These are phyloP conservation scores for Ophiosphaerella herpotricha DNA, from an alignment of 2,329 filamentous ascomycete species.

Conservation along the genomic window DNA sequence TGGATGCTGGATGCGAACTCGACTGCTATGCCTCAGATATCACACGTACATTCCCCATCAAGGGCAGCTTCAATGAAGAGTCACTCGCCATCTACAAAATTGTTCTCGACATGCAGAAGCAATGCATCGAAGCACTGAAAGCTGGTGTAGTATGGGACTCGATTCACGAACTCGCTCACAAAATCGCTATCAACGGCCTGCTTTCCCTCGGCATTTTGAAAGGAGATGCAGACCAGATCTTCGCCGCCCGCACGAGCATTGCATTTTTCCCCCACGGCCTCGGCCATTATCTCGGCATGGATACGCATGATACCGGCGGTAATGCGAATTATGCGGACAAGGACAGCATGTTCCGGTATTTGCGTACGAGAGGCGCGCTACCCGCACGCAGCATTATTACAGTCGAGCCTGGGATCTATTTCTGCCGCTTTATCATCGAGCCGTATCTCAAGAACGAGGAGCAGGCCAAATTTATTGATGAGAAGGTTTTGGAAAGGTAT, in stretches of 20 bases:
- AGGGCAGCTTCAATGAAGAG: slow-evolving; percentile 55
- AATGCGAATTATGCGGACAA: slow-evolving; percentile 64
- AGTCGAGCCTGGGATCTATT: slow-evolving; percentile 89
- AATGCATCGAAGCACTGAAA: slow-evolving; percentile 73
- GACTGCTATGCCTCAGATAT: slow-evolving; percentile 62
- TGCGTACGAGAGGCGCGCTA: slow-evolving; percentile 76
- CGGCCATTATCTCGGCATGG: slow-evolving; percentile 58
- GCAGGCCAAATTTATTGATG: slow-evolving; percentile 69
- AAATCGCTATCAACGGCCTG: slow-evolving; percentile 79
- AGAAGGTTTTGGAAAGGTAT: slow-evolving; percentile 67
- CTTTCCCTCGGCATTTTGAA: slow-evolving; percentile 75
- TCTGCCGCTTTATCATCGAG: slow-evolving; percentile 74
- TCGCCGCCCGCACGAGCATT: slow-evolving; percentile 51
- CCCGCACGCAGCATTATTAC: slow-evolving; percentile 85
- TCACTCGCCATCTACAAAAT: slow-evolving; percentile 70
- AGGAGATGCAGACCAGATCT: slow-evolving; percentile 56
- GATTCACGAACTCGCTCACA: slow-evolving; percentile 78
- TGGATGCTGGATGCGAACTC: slow-evolving; percentile 75
- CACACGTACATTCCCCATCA: slow-evolving; percentile 86
- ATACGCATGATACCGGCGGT: slow-evolving; percentile 57
- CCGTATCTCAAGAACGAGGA: slow-evolving; percentile 66
- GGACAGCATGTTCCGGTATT: slow-evolving; percentile 84
- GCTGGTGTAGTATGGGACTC: slow-evolving; percentile 80
- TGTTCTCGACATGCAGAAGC: slow-evolving; percentile 84
- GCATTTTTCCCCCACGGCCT: slow-evolving; percentile 58